A percentile compares a stretch with the other conserved stretches of the same genome.
These are phyloP conservation scores for Boechera retrofracta DNA, from an alignment of 345 rosid species.

Conservation along the genomic window DNA sequence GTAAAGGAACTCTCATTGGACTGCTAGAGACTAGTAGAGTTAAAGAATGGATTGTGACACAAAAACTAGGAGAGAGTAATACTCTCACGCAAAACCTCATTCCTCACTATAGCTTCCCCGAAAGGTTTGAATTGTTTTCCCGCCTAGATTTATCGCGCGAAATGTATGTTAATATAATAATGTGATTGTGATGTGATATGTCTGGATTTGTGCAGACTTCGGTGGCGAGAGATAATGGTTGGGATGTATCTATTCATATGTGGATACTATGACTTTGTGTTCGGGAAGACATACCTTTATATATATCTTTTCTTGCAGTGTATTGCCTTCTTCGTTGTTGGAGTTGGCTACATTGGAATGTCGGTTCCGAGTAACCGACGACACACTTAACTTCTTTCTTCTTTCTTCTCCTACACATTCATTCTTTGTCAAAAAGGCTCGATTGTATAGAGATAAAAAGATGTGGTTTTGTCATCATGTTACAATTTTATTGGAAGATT, in stretches of 20 bases:
- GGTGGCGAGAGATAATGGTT: constrained; percentile 68
- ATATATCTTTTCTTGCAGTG: constrained; percentile 71
- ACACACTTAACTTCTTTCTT: constrained; percentile 15
- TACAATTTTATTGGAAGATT: constrained; percentile 14
- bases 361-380: constrained; percentile 46
- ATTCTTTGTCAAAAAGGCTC: constrained; percentile 19
- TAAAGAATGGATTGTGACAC: constrained; percentile 95
- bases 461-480: constrained; percentile 23
- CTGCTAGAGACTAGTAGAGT: constrained; percentile 82
- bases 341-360: constrained; percentile 79
- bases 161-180: not conserved
- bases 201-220: constrained; percentile 51
- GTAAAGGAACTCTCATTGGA: constrained; percentile 86
- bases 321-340: constrained; percentile 74
- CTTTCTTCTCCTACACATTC: constrained; percentile 25
- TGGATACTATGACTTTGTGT: constrained; percentile 72
- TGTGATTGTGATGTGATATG: constrained; percentile 27
- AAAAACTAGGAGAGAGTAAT: constrained; percentile 76
- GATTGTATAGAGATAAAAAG: constrained; percentile 39
- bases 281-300: constrained; percentile 72
- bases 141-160: not conserved
- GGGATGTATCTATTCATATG: constrained; percentile 78
- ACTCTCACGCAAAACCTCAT: constrained; percentile 53
- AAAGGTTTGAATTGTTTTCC: constrained; percentile 54
- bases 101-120: constrained; percentile 57